Evolutionary conservation across 371 early-diverging fungal genomes (phyloP), one percentile per base, ranked within the genome.

Genomic region (Mycotypha africana): DNA sequence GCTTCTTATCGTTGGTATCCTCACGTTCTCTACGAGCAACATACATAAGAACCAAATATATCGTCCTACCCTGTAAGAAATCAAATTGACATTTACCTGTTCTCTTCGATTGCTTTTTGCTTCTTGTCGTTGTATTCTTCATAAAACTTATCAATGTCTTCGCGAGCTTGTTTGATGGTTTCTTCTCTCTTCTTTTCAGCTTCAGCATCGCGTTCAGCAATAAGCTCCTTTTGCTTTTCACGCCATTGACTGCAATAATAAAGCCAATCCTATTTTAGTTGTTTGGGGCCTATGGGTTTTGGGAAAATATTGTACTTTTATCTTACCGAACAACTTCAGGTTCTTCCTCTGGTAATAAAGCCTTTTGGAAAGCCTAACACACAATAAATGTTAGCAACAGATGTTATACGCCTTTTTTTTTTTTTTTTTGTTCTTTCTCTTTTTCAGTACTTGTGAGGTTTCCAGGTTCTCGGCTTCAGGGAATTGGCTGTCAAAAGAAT

Each of bases 111-210:
- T 2, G 84, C 68, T 51, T 82, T 82, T 35, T 81, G 79, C 63
- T 90, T 91, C 71, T 87, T 92, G 55, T 87, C 88, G 53, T 93
- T 93, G 60, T 95, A 96, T 34, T 94, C 95, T 47, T 91, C 93
- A 57, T 96, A 96, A 66, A 95, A 94, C 39, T 84, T 78, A 56
- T 96, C 94, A 48, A 96, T 82, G 5, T 82, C 81, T 38, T 83
- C 86, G 52, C 86, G 84, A 3, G 95, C 95, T 32, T 77, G 62
- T 6, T 74, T 65, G 12, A 92, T 65, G 1, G 74, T 79, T 41
- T 84, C 85, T 51, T 79, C 77, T 56, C 89, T 88, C 53, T 85
- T 88, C 4, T 53, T 60, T 44, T 74, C 69, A 2, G 87, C 72
- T 24, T 59, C 65, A 16, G 77, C 76, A 61, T 96, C 97, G 38